Percentiles rank a stretch among this genome's conserved stretches.
Evolutionary conservation across 345 rosid genomes (phyloP).

Genomic region (Passiflora organensis): DNA sequence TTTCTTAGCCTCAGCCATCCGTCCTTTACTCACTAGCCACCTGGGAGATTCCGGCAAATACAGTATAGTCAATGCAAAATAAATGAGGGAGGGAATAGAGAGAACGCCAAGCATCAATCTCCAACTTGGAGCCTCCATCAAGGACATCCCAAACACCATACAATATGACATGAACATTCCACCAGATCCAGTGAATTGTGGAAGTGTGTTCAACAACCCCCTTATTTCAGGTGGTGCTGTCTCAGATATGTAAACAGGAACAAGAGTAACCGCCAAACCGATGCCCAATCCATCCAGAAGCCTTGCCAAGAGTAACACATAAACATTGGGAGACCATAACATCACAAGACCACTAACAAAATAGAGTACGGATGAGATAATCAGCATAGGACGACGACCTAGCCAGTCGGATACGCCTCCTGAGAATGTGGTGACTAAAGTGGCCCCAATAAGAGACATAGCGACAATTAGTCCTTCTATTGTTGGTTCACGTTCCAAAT

Average conservation of each 20-base stretch:
- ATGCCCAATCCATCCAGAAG: conserved; percentile 91
- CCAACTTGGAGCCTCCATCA: conserved; percentile 70
- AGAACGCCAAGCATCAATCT: conserved; percentile 98
- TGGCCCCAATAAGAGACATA: conserved; percentile 92
- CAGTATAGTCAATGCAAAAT: conserved; percentile 53
- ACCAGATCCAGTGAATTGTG: conserved; percentile 87
- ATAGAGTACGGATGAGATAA: conserved; percentile 67
- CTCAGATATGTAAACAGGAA: conserved; percentile 91
- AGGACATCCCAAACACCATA: conserved; percentile 90
- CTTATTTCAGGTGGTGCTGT: conserved; percentile 96
- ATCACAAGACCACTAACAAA: conserved; percentile 70
- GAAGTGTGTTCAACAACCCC: conserved; percentile 82
- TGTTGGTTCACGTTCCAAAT: conserved; percentile 63
- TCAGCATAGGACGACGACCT: conserved; percentile 90
- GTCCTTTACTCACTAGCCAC: conserved; percentile 98
- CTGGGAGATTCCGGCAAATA: conserved; percentile 95
- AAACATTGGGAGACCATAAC: conserved; percentile 95
- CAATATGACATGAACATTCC: conserved; percentile 92
- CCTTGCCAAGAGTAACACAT: conserved; percentile 74
- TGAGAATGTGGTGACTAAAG: conserved; percentile 75
- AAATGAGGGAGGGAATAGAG: conserved; percentile 65
- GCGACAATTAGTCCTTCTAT: conserved; percentile 89
- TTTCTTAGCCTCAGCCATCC: conserved; percentile 80
- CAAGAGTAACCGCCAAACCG: conserved; percentile 82
- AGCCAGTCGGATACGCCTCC: conserved; percentile 76